Base-by-base conservation (phyloP, 805 yeast species). In the Wickerhamiella domercqiae region DNA sequence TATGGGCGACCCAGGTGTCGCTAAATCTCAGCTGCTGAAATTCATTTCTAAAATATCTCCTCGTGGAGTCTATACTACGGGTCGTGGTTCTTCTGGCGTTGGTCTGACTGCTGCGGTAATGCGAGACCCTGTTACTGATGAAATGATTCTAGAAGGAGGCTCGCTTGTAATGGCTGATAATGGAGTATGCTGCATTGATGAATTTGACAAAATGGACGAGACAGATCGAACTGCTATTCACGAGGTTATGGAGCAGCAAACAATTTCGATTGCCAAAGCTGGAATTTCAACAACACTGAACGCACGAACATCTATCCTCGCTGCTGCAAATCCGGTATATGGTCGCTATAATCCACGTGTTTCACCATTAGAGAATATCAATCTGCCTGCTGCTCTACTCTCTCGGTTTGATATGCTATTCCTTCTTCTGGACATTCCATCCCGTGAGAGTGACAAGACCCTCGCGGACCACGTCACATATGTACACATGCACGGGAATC, bases 1-100 rank as follows among this genome's bases (percentile, higher is more conserved):
- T 37, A 87, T 90, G 96, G 98, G 98, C 50, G 98, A 90, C 55
- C 98, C 98, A 30, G 98, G 98, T 67, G 98, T 90, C 38, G 98
- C 98, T 53, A 90, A 90, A 61, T 90, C 97, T 2, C 98, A 90
- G 67, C 65, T 90, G 53, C 66, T 90, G 46, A 90, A 90, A 56
- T 78, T 93, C 24, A 82, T 90, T 47, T 70, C 83, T 42, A 83
- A 86, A 51, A 79, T 90, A 38, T 90, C 97, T 3, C 98, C 98
- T 21, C 70, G 97, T 53, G 93, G 94, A 36, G 93, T 90, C 21
- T 90, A 90, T 59, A 90, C 98, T 6, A 90, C 98, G 1, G 98
- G 98, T 62, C 75, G 93, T 52, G 98, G 98, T 57, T 84, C 96
- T 3, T 90, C 98, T 0, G 98, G 98, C 40, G 98, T 90, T 33